Conservation (phyloP, 2,329 filamentous ascomycete species). For the Sclerotinia borealis region DNA sequence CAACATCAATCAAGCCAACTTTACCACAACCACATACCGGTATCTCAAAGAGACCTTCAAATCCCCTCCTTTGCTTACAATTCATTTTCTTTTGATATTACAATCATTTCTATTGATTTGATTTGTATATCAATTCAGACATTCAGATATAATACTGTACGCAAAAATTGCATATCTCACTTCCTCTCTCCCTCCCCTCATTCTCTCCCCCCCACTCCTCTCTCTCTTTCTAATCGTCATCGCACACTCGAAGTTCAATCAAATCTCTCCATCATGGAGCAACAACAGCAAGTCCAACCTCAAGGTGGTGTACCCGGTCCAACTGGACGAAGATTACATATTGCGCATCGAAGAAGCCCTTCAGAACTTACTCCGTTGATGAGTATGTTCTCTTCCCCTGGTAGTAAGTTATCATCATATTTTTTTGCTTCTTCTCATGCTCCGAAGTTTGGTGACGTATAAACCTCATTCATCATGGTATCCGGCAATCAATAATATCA, state of each 20-base stretch:
- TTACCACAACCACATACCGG: background rate
- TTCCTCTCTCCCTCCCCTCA: too few relatives aligned
- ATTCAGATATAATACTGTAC: background rate
- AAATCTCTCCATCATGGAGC: slow-evolving; percentile 37
- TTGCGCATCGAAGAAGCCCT: slow-evolving; percentile 92
- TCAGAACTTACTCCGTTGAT: slow-evolving; percentile 96
- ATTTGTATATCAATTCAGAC: background rate
- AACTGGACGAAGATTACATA: slow-evolving; percentile 85
- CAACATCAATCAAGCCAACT: background rate
- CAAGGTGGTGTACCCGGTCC: slow-evolving; percentile 62
- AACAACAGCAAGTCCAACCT: slow-evolving; percentile 33
- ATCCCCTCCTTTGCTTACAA: slow-evolving; percentile 30
- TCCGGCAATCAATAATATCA: background rate
- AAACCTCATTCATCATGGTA: slow-evolving; percentile 25
- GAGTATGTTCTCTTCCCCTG: slow-evolving; percentile 68
- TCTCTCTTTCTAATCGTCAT: slow-evolving; percentile 5
- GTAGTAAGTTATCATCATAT: slow-evolving; percentile 47
- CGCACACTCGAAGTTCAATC: slow-evolving; percentile 43
- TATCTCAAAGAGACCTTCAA: slow-evolving; percentile 9
- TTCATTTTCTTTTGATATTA: background rate
- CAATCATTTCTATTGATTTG: background rate
- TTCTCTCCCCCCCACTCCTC: slow-evolving; percentile 11
- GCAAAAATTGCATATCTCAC: background rate
- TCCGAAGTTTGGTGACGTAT: slow-evolving; percentile 14
- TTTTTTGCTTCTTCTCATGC: slow-evolving; percentile 2